These are phyloP conservation scores for Volutella citrinella DNA, from an alignment of 2,329 filamentous ascomycete genomes.

Conservation along the genomic window DNA sequence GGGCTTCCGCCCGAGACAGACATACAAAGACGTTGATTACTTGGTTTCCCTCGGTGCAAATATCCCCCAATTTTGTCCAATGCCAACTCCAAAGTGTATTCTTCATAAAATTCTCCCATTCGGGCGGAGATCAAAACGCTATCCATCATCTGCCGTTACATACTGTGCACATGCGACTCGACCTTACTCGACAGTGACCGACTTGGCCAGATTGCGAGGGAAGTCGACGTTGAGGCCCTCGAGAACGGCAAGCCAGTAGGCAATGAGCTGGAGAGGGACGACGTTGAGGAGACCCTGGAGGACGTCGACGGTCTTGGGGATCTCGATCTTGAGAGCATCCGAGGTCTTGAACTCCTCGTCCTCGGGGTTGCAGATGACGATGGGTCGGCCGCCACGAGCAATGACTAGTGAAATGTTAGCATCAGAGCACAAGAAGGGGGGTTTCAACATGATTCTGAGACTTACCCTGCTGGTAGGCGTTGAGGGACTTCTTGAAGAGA, in stretches of 20 bases:
- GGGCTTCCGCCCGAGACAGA: slow-evolving; percentile 24
- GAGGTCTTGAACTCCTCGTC: slow-evolving; percentile 87
- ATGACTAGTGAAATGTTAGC: slow-evolving; percentile 57
- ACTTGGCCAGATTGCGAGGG: slow-evolving; percentile 98
- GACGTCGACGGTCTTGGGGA: slow-evolving; percentile 91
- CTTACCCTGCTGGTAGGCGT: slow-evolving; percentile 95
- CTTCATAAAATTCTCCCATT: too few species aligned
- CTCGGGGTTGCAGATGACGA: slow-evolving; percentile 93
- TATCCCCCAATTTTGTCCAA: slow-evolving; percentile 25
- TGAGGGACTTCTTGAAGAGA: slow-evolving; percentile 98
- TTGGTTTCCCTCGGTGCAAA: slow-evolving; percentile 19
- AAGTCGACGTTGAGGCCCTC: slow-evolving; percentile 98
- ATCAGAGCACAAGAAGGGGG: not conserved
- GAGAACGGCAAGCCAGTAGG: slow-evolving; percentile 96
- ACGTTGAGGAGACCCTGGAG: slow-evolving; percentile 98
- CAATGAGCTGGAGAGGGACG: slow-evolving; percentile 94
- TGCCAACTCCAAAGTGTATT: slow-evolving; percentile 27
- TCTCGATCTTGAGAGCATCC: slow-evolving; percentile 95
- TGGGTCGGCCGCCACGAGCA: slow-evolving; percentile 91
- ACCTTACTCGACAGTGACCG: slow-evolving; percentile 98
- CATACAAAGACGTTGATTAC: slow-evolving; percentile 18
- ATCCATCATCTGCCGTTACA: too few species aligned
- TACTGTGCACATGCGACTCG: too few species aligned
- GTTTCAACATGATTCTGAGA: slow-evolving; percentile 6
- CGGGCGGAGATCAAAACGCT: too few species aligned